phyloP scores from a whole-genome alignment of 176 grass and related monocot species.

The Tuctoria greenei region DNA sequence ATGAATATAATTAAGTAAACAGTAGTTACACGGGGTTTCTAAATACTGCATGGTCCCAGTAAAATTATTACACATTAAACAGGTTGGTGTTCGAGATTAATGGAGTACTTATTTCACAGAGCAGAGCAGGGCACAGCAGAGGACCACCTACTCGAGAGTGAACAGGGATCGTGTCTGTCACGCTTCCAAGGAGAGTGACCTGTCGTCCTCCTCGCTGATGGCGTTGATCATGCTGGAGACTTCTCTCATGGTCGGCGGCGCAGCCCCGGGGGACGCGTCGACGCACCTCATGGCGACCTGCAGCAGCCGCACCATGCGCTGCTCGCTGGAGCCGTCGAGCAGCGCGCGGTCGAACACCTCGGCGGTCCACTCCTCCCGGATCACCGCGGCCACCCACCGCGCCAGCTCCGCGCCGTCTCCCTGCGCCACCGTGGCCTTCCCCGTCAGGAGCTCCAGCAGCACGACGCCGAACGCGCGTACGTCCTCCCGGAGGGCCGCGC shows the following conservation, averaged over 20 bases:
- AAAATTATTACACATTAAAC: background rate
- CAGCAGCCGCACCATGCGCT: slow-evolving; percentile 53
- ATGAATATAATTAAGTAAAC: background rate
- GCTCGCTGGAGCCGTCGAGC: slow-evolving; percentile 43
- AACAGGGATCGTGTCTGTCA: background rate
- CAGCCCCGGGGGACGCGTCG: slow-evolving; percentile 28
- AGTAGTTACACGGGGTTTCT: background rate
- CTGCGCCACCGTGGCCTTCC: slow-evolving; percentile 42
- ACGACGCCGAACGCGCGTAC: slow-evolving; percentile 50
- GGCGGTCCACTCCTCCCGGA: slow-evolving; percentile 75
- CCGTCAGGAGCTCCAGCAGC: slow-evolving; percentile 66
- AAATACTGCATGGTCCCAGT: background rate
- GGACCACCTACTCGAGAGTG: background rate
- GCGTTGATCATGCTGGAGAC: slow-evolving; percentile 43
- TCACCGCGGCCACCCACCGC: slow-evolving; percentile 60
- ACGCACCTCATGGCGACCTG: slow-evolving; percentile 60
- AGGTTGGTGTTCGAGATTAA: background rate
- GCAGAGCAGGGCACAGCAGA: background rate
- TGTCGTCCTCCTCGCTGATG: slow-evolving; percentile 54
- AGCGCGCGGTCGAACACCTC: slow-evolving; percentile 67
- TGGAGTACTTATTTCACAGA: background rate
- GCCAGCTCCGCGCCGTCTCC: slow-evolving; percentile 56
- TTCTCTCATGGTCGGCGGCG: slow-evolving; percentile 46
- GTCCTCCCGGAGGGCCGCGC: slow-evolving; percentile 33
- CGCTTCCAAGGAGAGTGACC: slow-evolving; percentile 28